Conservation (phyloP, 306 rosid species). For the Trichosanthes truncata region DNA sequence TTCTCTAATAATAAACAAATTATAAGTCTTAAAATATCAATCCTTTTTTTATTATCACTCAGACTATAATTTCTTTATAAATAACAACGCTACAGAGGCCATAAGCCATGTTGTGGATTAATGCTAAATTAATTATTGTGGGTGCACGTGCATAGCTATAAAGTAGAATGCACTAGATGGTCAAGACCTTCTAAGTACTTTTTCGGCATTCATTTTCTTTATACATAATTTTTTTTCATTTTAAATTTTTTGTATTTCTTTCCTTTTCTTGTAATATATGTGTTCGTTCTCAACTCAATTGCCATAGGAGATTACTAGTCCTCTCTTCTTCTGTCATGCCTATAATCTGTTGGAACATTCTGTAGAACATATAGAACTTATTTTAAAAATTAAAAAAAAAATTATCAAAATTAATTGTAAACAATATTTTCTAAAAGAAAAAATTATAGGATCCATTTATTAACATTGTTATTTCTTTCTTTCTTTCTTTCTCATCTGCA, state of each 20-base stretch:
- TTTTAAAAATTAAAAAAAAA: background rate
- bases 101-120: background rate
- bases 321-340: background rate
- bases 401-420: background rate
- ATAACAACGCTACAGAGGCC: background rate
- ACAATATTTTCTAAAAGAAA: background rate
- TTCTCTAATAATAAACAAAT: background rate
- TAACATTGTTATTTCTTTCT: background rate
- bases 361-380: background rate
- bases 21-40: background rate
- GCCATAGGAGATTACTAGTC: background rate
- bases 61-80: background rate
- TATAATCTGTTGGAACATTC: background rate
- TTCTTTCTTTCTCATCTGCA: background rate
- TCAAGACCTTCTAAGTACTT: background rate
- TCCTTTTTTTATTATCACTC: background rate
- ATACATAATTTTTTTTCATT: background rate
- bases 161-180: background rate
- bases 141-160: background rate
- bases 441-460: background rate
- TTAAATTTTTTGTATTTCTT: background rate
- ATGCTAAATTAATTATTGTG: background rate
- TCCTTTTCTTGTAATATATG: background rate
- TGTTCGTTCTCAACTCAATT: background rate
- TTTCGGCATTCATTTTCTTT: background rate